Evolutionary conservation across 768 basidiomycete genomes (phyloP), one percentile per base, ranked within the genome.

Genomic region (Mycena metata): DNA sequence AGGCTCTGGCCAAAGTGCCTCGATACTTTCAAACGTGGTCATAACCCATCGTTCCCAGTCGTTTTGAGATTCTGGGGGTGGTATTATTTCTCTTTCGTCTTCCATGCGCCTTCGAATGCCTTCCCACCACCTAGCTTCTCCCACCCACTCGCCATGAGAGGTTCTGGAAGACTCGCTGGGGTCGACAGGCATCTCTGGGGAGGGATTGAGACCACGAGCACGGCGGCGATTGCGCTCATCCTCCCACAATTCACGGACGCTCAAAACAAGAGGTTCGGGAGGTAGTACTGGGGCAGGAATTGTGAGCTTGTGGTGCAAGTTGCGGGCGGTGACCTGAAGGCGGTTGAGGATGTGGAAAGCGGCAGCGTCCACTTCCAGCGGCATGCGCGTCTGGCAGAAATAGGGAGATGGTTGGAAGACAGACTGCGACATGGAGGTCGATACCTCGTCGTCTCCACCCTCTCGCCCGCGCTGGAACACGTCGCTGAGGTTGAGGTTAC

Each of bases 241-340:
- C 57, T 96, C 94, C 97, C 97, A 99, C 2, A 99, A 84, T 79
- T 98, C 97, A 69, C 94, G 90, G 51, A 99, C 93, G 74, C 95
- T 91, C 46, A 90, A 83, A 8, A 99, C 92, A 30, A 97, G 85
- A 49, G 93, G 94, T 72, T 94, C 93, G 13, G 84, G 70, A 61
- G 89, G 76, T 17, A 85, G 72, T 46, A 81, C 74, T 21, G 87
- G 80, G 36, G 84, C 79, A 61, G 91, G 88, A 66, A 96, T 93
- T 66, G 87, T 85, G 74, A 94, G 88, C 69, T 92, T 91, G 51
- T 91, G 82, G 69, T 85, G 84, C 33, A 90, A 67, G 69, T 89
- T 85, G 45, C 96, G 89, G 3, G 91, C 82, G 24, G 80, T 73
- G 54, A 98, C 81, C 24, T 77, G 82, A 68, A 83, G 84, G n/a